A percentile compares a stretch with the other conserved stretches of the same genome.
phyloP scores from a whole-genome alignment of 495 filamentous ascomycete genomes.

The Sordaria brevicollis region DNA sequence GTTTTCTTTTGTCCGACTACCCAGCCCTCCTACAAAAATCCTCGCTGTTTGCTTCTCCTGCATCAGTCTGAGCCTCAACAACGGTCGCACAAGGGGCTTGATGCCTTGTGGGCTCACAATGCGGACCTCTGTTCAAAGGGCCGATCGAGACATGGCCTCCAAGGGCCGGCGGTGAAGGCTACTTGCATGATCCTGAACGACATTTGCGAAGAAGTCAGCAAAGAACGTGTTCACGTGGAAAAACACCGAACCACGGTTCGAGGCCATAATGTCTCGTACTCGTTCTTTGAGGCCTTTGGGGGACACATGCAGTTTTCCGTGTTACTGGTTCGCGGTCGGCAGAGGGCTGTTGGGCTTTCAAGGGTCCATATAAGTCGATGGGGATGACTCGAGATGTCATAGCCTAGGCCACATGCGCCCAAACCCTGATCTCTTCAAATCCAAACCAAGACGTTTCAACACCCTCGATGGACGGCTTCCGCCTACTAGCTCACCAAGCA shows the following conservation, averaged over 20 bases:
- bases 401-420: no score
- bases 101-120: neutral
- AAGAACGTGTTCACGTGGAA: neutral
- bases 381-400: accelerated
- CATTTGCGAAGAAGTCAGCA: neutral
- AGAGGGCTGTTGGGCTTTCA: accelerated
- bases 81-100: neutral
- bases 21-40: neutral
- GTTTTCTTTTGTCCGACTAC: neutral
- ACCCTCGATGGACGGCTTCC: neutral
- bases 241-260: neutral
- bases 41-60: neutral
- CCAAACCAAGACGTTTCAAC: neutral
- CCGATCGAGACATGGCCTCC: neutral
- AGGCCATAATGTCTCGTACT: neutral
- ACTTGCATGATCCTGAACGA: neutral
- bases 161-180: neutral
- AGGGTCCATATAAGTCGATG: neutral
- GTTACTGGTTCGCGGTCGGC: neutral
- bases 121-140: neutral
- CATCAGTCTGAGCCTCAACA: neutral
- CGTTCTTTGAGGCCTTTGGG: neutral
- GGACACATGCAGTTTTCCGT: neutral
- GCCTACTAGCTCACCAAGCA: neutral
- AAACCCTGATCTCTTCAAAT: no score